These are phyloP conservation scores for Nicotiana sylvestris DNA, from an alignment of 257 asterid species.

Conservation along the genomic window DNA sequence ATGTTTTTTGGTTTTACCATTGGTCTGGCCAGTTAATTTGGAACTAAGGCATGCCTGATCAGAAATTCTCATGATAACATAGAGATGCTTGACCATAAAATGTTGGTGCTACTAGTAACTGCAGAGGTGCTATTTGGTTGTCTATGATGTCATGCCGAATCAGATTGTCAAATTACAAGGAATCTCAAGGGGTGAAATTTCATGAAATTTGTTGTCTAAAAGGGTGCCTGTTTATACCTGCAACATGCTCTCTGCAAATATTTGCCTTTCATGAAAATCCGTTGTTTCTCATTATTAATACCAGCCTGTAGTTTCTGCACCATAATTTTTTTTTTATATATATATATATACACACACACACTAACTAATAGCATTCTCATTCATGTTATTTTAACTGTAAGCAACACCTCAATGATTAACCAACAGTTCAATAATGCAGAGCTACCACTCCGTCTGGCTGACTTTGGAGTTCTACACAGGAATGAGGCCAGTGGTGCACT, in stretches of 20 bases:
- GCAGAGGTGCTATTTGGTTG: background rate
- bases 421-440: constrained; percentile 41
- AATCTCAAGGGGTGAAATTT: background rate
- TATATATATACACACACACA: no score
- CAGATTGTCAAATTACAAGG: background rate
- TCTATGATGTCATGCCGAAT: background rate
- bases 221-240: background rate
- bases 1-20: constrained; percentile 4
- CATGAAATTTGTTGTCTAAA: background rate
- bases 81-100: background rate
- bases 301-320: background rate
- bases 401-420: constrained; percentile 8
- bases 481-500: constrained; percentile 99
- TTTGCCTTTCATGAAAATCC: background rate
- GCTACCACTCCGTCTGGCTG: constrained; percentile 94
- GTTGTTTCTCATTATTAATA: background rate
- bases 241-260: background rate
- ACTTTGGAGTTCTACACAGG: constrained; percentile 95
- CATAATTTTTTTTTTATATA: background rate
- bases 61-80: background rate
- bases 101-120: background rate
- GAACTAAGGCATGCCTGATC: background rate
- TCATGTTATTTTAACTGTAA: background rate
- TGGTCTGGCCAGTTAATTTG: background rate
- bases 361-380: background rate